phyloP scores from a whole-genome alignment of 305 asterid species.

The Solanum hybrid region DNA sequence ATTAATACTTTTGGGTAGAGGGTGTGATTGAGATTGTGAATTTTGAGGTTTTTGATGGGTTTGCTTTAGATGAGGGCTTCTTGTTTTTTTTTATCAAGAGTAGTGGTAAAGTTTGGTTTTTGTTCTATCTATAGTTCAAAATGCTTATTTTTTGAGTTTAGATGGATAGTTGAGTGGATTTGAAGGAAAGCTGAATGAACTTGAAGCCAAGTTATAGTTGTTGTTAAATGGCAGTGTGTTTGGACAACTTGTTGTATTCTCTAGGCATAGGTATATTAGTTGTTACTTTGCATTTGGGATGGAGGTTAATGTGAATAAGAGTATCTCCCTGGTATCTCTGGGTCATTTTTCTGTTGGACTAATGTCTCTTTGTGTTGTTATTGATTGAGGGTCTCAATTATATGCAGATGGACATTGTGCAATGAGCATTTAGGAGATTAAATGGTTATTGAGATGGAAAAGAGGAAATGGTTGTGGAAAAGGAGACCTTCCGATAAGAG shows the following conservation, averaged over 20 bases:
- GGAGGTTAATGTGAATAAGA: too few species aligned
- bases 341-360: not conserved
- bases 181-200: constrained; percentile 5
- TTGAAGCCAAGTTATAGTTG: not conserved
- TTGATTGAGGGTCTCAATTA: not conserved
- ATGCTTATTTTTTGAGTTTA: not conserved
- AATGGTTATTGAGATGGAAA: constrained; percentile 38
- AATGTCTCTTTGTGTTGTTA: not conserved
- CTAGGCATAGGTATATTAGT: not conserved
- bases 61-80: not conserved
- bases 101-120: not conserved
- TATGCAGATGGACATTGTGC: not conserved
- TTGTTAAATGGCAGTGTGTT: not conserved
- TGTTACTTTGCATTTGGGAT: not conserved
- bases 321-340: not conserved
- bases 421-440: constrained; percentile 4
- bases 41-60: not conserved
- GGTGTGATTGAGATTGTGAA: not conserved
- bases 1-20: not conserved
- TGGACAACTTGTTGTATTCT: not conserved
- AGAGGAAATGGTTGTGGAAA: constrained; percentile 78
- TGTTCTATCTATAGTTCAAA: not conserved
- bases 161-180: constrained; percentile 4
- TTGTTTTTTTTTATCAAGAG: not conserved
- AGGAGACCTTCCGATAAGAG: constrained; percentile 59